A percentile compares a stretch with the other conserved stretches of the same genome.
phyloP scores from a whole-genome alignment of 306 rosid genomes.

The Erythrophleum fordii region DNA sequence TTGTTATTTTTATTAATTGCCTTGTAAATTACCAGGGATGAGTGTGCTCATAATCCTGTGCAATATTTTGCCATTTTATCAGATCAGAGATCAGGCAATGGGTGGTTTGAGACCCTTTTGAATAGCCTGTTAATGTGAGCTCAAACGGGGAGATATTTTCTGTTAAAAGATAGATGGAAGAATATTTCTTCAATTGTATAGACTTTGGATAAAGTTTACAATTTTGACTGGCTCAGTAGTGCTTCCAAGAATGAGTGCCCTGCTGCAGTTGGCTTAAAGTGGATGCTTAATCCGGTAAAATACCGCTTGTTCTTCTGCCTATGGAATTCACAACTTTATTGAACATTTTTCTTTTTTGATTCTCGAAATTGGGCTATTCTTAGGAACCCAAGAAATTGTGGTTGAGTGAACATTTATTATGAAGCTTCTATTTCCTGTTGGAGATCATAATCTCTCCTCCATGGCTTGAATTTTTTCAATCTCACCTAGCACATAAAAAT shows the following conservation, averaged over 20 bases:
- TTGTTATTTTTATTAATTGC: conserved; percentile 30
- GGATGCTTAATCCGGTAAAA: conserved; percentile 98
- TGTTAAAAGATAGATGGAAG: conserved; percentile 63
- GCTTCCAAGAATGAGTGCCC: conserved; percentile 95
- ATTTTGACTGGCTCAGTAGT: conserved; percentile 92
- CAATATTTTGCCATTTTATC: conserved; percentile 79
- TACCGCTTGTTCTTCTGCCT: conserved; percentile 5
- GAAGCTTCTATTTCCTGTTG: no score
- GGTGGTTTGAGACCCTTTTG: conserved; percentile 93
- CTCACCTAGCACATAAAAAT: no score
- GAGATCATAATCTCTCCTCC: no score
- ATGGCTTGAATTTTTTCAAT: no score
- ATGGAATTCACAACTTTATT: not conserved
- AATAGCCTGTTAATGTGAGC: conserved; percentile 84
- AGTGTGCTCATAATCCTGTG: conserved; percentile 84
- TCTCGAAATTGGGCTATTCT: not conserved
- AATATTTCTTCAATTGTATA: conserved; percentile 71
- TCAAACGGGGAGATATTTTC: conserved; percentile 95
- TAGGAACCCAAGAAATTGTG: no score
- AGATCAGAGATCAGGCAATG: conserved; percentile 96
- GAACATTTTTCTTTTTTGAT: not conserved
- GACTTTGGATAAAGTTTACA: conserved; percentile 82
- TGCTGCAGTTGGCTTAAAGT: conserved; percentile 96
- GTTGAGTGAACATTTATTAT: no score
- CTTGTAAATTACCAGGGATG: conserved; percentile 60